A percentile compares a stretch with the other conserved stretches of the same genome.
phyloP scores from a whole-genome alignment of 2,329 filamentous ascomycete genomes.

The Aspergillus pseudoterreus region DNA sequence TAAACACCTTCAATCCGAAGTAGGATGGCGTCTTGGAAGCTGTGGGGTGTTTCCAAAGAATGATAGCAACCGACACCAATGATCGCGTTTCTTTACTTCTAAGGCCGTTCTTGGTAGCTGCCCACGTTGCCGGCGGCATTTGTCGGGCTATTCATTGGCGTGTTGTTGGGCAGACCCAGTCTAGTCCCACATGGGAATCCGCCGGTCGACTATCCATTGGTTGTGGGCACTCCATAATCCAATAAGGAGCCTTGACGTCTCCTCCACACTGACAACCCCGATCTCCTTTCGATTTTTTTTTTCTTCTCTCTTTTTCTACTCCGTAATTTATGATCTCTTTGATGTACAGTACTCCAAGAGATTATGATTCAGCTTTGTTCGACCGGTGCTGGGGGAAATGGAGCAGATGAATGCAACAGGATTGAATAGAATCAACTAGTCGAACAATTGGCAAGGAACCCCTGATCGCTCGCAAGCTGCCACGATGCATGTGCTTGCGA shows the following conservation, averaged over 20 bases:
- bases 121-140: not conserved
- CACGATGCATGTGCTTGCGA: not conserved
- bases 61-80: no score
- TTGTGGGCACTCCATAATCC: not conserved
- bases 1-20: no score
- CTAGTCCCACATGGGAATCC: constrained; percentile 19
- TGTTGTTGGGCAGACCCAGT: not conserved
- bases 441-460: no score
- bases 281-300: not conserved
- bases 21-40: no score
- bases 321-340: no score
- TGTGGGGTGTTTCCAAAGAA: not conserved
- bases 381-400: no score
- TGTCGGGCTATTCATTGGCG: not conserved
- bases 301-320: constrained; percentile 2
- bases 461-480: no score
- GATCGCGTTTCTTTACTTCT: not conserved
- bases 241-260: not conserved
- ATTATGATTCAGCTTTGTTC: no score
- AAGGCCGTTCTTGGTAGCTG: not conserved
- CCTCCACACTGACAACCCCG: no score
- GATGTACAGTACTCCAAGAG: no score
- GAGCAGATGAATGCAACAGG: no score
- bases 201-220: constrained; percentile 12
- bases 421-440: no score